Conservation (phyloP, 306 rosid species). For the Vicia villosa region DNA sequence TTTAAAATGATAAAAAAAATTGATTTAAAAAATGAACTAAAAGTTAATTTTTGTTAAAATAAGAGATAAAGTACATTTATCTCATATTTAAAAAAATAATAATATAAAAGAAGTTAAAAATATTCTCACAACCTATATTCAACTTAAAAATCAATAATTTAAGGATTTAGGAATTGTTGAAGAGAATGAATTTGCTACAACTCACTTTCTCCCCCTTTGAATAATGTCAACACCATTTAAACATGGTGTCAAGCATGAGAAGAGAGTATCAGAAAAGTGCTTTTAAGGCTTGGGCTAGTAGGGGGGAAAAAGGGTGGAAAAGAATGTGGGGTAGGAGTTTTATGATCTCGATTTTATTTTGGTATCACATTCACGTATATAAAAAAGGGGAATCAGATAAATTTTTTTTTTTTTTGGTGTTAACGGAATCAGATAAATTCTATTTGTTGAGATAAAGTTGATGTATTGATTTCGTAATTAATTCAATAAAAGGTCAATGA, state of each 20-base stretch:
- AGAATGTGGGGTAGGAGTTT: not conserved
- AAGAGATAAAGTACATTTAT: no score
- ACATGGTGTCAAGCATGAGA: slow-evolving; percentile 6
- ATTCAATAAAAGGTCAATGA: not conserved
- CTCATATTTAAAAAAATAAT: no score
- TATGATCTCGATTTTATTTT: not conserved
- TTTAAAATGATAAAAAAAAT: no score
- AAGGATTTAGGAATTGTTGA: not conserved
- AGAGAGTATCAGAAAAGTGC: not conserved
- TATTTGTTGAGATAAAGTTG: not conserved
- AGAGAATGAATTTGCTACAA: not conserved
- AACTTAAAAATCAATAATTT: no score
- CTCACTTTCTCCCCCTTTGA: not conserved
- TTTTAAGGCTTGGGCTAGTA: not conserved
- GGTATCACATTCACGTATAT: not conserved
- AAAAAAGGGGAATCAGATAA: not conserved
- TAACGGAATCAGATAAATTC: no score
- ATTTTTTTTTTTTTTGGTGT: no score
- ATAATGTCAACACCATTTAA: slow-evolving; percentile 14
- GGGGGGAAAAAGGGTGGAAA: not conserved
- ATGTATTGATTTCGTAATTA: not conserved
- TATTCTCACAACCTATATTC: not conserved
- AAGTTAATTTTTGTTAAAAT: no score
- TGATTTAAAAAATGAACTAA: no score
- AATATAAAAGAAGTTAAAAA: not conserved